Base-by-base conservation (phyloP, 139 green algal species). In the Tetratostichococcus sp. region DNA sequence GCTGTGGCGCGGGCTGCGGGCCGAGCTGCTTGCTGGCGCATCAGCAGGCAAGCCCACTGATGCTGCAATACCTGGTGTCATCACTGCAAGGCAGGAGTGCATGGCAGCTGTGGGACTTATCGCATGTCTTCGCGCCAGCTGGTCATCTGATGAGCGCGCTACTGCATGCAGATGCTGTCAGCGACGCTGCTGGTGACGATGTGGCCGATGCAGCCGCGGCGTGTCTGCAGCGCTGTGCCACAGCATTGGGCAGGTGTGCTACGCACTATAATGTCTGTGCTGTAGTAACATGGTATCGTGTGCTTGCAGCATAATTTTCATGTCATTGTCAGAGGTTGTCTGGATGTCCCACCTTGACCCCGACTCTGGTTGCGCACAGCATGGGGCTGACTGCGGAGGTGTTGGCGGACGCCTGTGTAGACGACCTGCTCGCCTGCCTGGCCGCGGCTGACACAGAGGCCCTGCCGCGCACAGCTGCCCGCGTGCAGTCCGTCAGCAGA, bases 191-290 rank as follows among this genome's bases (percentile, higher is more conserved):
- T 5, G 50, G 11, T 17, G 26, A 70, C 0, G 75, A 75, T 50
- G 17, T 69, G 22, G 69, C 75, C 2, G 75, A 30, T 1, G 75
- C 35, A 6, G 69, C 75, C 0, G 59, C 69, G 0, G 42, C 58
- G 26, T 68, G 69, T 58, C 69, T 80, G 59, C 23, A 30, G 8
- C 31, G 69, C 59, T 76, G 69, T 69, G 26, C 72, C 11, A 30
- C 59, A 5, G 58, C 59, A 0, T 67, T 80, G 21, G 69, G 14
- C 28, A 72, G 43, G 31, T 28, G 21, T 50, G 39, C 35, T 71
- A n/a, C n/a, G n/a, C n/a, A n/a, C n/a, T n/a, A n/a, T n/a, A n/a
- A n/a, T n/a, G n/a, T n/a, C n/a, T n/a, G n/a, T n/a, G n/a, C n/a
- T n/a, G n/a, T n/a, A n/a, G n/a, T n/a, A n/a, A n/a, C n/a, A n/a